Evolutionary conservation across 2,329 filamentous ascomycete species (phyloP).

Genomic region (Dendryphion nanum): DNA sequence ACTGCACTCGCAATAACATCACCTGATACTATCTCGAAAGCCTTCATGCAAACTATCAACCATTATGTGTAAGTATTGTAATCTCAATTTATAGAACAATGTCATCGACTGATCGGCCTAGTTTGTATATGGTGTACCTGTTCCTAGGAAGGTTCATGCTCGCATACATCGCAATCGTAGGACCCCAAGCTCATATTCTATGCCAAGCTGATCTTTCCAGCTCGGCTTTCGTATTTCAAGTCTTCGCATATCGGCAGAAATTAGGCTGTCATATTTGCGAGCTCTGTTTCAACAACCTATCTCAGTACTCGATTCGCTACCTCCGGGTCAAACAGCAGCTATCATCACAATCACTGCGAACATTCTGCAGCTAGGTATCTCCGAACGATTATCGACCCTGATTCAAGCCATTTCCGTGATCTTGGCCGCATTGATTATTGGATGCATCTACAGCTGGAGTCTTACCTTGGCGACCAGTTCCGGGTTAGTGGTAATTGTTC

Average conservation of each 20-base stretch:
- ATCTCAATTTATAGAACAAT: background rate
- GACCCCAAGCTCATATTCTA: background rate
- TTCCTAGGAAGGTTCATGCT: slow-evolving; percentile 11
- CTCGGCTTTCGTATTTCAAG: slow-evolving; percentile 43
- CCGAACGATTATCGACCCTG: slow-evolving; percentile 46
- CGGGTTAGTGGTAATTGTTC: slow-evolving; percentile 9
- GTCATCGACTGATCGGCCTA: slow-evolving; percentile 3
- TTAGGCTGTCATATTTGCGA: slow-evolving; percentile 48
- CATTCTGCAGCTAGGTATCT: slow-evolving; percentile 50
- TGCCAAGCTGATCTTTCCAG: too few species aligned
- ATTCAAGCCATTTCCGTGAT: slow-evolving; percentile 44
- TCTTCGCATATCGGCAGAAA: slow-evolving; percentile 45
- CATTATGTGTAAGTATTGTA: slow-evolving; percentile 2
- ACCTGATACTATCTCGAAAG: background rate
- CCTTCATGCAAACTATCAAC: slow-evolving; percentile 3
- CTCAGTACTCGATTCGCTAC: slow-evolving; percentile 45
- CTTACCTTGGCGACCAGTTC: slow-evolving; percentile 47
- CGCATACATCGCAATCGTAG: slow-evolving; percentile 10
- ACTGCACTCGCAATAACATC: slow-evolving; percentile 1
- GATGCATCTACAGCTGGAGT: slow-evolving; percentile 49
- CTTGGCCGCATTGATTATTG: slow-evolving; percentile 44
- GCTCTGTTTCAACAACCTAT: slow-evolving; percentile 47
- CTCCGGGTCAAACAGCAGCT: slow-evolving; percentile 45
- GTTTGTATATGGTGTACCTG: slow-evolving; percentile 11
- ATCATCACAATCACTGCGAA: slow-evolving; percentile 49